phyloP scores from a whole-genome alignment of 73 alveolate species.

The Paramecium octaurelia region DNA sequence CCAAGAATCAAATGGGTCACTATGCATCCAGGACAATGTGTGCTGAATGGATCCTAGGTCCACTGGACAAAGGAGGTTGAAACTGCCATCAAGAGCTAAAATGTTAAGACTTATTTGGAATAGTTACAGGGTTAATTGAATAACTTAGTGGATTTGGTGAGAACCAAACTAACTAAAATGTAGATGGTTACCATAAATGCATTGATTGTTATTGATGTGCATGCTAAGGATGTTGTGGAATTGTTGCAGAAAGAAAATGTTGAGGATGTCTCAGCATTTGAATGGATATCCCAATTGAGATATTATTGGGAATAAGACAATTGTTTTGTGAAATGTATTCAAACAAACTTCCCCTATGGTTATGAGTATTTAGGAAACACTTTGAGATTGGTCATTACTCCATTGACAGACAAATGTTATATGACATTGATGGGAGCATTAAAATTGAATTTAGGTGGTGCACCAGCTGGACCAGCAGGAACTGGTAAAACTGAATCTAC shows the following conservation, averaged over 20 bases:
- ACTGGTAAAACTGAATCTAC: slow-evolving; percentile 82
- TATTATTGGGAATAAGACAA: slow-evolving; percentile 99
- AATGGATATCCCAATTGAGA: slow-evolving; percentile 99
- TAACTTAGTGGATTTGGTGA: slow-evolving; percentile 92
- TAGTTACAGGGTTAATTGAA: slow-evolving; percentile 76
- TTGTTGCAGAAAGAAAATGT: slow-evolving; percentile 86
- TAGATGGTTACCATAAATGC: slow-evolving; percentile 86
- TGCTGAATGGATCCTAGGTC: slow-evolving; percentile 93
- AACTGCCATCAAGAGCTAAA: slow-evolving; percentile 84
- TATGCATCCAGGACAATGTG: slow-evolving; percentile 98
- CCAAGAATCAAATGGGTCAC: slow-evolving; percentile 98
- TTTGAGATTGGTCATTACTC: slow-evolving; percentile 73
- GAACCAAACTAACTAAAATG: slow-evolving; percentile 77
- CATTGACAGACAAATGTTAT: slow-evolving; percentile 77
- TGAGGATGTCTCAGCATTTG: slow-evolving; percentile 90
- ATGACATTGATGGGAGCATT: slow-evolving; percentile 77
- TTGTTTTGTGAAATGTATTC: slow-evolving; percentile 95
- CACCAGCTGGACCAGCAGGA: slow-evolving; percentile 83
- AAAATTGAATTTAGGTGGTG: slow-evolving; percentile 74
- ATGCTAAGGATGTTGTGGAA: slow-evolving; percentile 96
- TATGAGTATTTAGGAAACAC: slow-evolving; percentile 79
- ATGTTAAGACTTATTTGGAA: slow-evolving; percentile 75
- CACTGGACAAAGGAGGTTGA: slow-evolving; percentile 99
- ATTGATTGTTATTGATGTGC: slow-evolving; percentile 93
- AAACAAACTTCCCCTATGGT: slow-evolving; percentile 93